These are phyloP conservation scores for Gyrodon lividus DNA, from an alignment of 768 basidiomycete species.

Conservation along the genomic window DNA sequence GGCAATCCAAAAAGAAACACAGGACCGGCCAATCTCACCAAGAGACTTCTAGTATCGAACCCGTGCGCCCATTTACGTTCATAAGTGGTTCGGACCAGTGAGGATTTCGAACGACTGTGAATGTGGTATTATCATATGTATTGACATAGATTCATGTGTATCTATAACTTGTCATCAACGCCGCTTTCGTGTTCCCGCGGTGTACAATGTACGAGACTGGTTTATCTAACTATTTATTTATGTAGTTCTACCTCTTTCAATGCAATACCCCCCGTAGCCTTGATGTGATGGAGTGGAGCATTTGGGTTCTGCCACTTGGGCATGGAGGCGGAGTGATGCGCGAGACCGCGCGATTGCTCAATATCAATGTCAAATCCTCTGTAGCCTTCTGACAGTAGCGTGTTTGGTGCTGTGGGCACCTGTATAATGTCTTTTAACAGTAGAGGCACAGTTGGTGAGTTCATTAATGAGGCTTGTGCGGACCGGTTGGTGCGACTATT, in stretches of 20 bases:
- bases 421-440: constrained; percentile 17
- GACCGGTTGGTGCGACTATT: background rate
- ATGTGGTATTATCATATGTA: constrained; percentile 23
- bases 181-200: constrained; percentile 5
- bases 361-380: background rate
- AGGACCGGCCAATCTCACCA: constrained; percentile 33
- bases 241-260: constrained; percentile 10
- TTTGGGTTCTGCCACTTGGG: background rate
- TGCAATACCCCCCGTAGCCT: constrained; percentile 21
- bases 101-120: constrained; percentile 7
- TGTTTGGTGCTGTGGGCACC: background rate
- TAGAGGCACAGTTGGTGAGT: background rate
- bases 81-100: constrained; percentile 27
- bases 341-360: background rate
- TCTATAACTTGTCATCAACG: constrained; percentile 18
- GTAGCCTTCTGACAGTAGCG: background rate
- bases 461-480: background rate
- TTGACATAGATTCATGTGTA: constrained; percentile 21
- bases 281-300: background rate
- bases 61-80: constrained; percentile 35
- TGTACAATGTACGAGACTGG: constrained; percentile 17
- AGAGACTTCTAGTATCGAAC: constrained; percentile 22
- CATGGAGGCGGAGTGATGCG: background rate
- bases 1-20: constrained; percentile 44
- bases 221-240: constrained; percentile 8